Base-by-base conservation (phyloP, 1,284 basidiomycete genomes). In the Cryptococcus sp. region DNA sequence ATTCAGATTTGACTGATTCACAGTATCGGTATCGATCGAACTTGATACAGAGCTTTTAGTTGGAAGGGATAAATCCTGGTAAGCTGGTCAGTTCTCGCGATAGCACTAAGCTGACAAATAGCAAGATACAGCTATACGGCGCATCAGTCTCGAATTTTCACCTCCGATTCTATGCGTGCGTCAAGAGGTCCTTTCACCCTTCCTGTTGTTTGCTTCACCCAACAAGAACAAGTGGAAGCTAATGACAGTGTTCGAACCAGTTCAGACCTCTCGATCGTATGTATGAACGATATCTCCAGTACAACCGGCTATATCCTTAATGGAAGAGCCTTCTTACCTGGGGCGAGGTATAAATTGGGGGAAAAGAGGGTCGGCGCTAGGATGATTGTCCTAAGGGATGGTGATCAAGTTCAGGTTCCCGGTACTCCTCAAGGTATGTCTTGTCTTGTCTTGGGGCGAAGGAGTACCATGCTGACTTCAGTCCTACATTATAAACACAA, bases 221-320 rank as follows among this genome's bases (percentile, higher is more conserved):
- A n/a, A n/a, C n/a, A n/a, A n/a, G n/a, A n/a, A n/a, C n/a, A n/a
- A n/a, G n/a, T n/a, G n/a, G 24, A 32, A 47, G n/a, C 23, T 42
- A 28, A 5, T 42, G 1, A 2, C 53, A 59, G 58, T 1, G 49
- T 60, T 4, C 44, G 56, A n/a, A 58, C 60, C 2, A 51, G 50
- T 40, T 28, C 41, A n/a, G 28, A 14, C 7, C 46, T 56, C 21
- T 54, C 60, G 4, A 25, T 56, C 22, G 57, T 57, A 9, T 50
- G 18, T 22, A 19, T 59, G 16, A 59, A 88, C 83, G 88, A 90
- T 67, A 36, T 82, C 18, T 90, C 88, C 0, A 28, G 28, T 28
- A 82, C 83, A n/a, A 89, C 89, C 59, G 88, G 88, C 1, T 75
- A 88, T 36, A 67, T 81, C 31, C 76, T 88, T 48, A 91, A 91